phyloP scores from a whole-genome alignment of 768 basidiomycete genomes.

The Gymnopilus dilepis region DNA sequence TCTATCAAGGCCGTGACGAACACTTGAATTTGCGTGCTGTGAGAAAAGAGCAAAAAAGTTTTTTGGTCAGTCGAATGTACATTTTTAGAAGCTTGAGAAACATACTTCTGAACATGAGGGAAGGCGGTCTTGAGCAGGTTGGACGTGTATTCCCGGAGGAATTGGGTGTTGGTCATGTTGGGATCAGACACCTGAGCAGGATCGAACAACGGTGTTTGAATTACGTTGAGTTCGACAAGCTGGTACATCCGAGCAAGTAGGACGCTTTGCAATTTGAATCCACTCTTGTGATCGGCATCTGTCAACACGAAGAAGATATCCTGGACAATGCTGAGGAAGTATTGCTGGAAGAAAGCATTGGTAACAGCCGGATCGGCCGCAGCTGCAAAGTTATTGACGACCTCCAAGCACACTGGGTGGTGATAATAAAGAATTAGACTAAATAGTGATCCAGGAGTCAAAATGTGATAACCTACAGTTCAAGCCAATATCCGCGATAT shows the following conservation, averaged over 20 bases:
- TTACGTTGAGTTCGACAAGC: conserved; percentile 80
- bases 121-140: conserved; percentile 89
- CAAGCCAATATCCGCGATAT: conserved; percentile 91
- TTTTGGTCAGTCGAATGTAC: conserved; percentile 19
- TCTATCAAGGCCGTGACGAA: conserved; percentile 74
- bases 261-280: conserved; percentile 93
- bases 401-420: conserved; percentile 81
- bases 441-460: conserved; percentile 10
- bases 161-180: conserved; percentile 75
- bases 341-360: conserved; percentile 96
- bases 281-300: conserved; percentile 98
- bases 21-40: conserved; percentile 71
- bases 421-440: conserved; percentile 2
- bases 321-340: conserved; percentile 90
- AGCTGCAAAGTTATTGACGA: conserved; percentile 91
- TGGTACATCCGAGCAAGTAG: conserved; percentile 95
- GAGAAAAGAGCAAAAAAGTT: conserved; percentile 12
- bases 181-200: conserved; percentile 72
- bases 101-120: conserved; percentile 88
- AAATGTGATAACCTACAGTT: conserved; percentile 56
- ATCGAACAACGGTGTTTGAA: conserved; percentile 87
- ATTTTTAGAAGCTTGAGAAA: conserved; percentile 23
- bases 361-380: conserved; percentile 76
- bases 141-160: conserved; percentile 85
- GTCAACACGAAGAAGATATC: conserved; percentile 98